Evolutionary conservation across 495 filamentous ascomycete species (phyloP).

Genomic region (Aspergillus olivimuriae): DNA sequence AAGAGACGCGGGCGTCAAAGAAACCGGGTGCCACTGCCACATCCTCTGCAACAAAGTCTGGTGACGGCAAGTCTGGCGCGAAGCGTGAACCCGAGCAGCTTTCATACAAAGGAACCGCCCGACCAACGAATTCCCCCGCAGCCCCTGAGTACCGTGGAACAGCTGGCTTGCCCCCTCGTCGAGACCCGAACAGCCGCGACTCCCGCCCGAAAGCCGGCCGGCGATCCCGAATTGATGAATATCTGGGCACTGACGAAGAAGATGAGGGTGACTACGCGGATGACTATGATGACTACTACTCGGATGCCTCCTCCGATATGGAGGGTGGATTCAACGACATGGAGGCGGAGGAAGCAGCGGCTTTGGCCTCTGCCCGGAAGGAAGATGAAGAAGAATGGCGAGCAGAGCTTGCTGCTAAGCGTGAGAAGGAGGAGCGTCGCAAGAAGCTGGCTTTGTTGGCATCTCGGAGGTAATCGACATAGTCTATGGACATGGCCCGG

Average conservation of each 20-base stretch:
- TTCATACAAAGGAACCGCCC: conserved; percentile 48
- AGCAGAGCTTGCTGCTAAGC: conserved; percentile 47
- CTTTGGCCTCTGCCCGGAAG: conserved; percentile 42
- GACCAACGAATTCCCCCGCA: conserved; percentile 29
- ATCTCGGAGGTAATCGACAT: conserved; percentile 19
- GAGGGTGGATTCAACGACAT: conserved; percentile 57
- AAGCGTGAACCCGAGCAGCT: conserved; percentile 27
- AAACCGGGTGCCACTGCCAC: conserved; percentile 16
- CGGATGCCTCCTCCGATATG: conserved; percentile 57
- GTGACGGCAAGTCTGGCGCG: conserved; percentile 10
- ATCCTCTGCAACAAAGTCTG: conserved; percentile 17
- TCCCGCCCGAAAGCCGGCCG: conserved; percentile 20
- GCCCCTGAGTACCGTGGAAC: conserved; percentile 54
- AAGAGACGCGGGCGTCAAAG: conserved; percentile 23
- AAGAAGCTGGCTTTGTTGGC: conserved; percentile 44
- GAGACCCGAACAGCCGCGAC: conserved; percentile 28
- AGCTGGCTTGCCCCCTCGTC: conserved; percentile 23
- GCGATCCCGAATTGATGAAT: conserved; percentile 36
- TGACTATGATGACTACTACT: conserved; percentile 49
- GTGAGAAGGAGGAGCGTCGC: conserved; percentile 51
- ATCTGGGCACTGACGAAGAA: conserved; percentile 43
- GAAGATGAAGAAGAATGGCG: conserved; percentile 55
- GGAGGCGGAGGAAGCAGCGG: conserved; percentile 49
- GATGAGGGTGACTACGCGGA: conserved; percentile 39
- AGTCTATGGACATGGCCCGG: not conserved